Conservation (phyloP, 1,284 basidiomycete species). For the Pulchroboletus neoregius region DNA sequence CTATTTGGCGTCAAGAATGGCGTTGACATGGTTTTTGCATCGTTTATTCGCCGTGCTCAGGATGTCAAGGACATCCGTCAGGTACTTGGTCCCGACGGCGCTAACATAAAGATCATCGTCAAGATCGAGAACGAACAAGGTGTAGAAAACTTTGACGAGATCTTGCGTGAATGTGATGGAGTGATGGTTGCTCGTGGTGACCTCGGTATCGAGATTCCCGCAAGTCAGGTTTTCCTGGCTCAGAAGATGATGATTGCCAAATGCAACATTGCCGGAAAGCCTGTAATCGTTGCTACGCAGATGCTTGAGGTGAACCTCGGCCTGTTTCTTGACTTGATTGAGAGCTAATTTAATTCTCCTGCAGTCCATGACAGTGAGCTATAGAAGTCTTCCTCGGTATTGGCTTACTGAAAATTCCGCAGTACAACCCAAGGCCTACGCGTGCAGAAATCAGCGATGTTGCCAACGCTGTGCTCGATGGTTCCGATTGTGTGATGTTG, state of each 20-base stretch:
- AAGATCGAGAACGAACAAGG: conserved; percentile 99
- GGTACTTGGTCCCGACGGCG: conserved; percentile 88
- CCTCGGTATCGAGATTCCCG: conserved; percentile 97
- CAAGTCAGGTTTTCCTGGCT: conserved; percentile 94
- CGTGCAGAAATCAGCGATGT: conserved; percentile 98
- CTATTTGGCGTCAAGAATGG: conserved; percentile 95
- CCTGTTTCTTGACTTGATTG: not conserved
- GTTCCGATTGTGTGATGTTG: conserved; percentile 97
- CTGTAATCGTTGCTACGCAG: conserved; percentile 98
- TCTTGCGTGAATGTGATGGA: conserved; percentile 88
- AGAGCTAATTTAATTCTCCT: conserved; percentile 13
- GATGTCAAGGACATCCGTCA: conserved; percentile 91
- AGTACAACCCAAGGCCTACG: conserved; percentile 96
- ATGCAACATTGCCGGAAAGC: conserved; percentile 95
- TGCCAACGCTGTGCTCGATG: conserved; percentile 95
- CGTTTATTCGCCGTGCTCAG: conserved; percentile 91
- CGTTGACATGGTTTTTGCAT: conserved; percentile 99
- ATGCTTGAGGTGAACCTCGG: conserved; percentile 85
- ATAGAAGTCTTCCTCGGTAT: not conserved
- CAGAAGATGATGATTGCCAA: conserved; percentile 99
- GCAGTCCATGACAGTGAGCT: conserved; percentile 88
- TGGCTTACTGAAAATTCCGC: conserved; percentile 16
- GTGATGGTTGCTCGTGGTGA: conserved; percentile 99
- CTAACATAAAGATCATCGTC: conserved; percentile 95
- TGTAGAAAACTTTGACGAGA: conserved; percentile 97